These are phyloP conservation scores for Drechslerella coelobrocha DNA, from an alignment of 2,329 filamentous ascomycete species.

Conservation along the genomic window DNA sequence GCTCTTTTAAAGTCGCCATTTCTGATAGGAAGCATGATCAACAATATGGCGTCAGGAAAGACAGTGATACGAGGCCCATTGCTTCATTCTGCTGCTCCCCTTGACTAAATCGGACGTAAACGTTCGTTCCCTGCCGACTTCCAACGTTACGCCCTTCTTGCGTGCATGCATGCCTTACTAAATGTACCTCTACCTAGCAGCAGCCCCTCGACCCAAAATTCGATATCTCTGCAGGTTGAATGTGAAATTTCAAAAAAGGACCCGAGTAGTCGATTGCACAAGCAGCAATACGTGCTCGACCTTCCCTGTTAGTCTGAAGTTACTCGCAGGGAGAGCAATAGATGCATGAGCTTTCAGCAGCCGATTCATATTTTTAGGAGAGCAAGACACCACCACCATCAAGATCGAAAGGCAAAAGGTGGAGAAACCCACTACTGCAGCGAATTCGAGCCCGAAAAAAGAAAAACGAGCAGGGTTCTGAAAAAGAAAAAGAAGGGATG, in stretches of 20 bases:
- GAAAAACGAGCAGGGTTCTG: neutral
- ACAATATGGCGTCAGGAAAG: slow-evolving; percentile 33
- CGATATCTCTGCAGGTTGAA: slow-evolving; percentile 3
- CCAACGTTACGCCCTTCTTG: slow-evolving; percentile 32
- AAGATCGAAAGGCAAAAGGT: slow-evolving; percentile 5
- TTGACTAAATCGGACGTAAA: slow-evolving; percentile 10
- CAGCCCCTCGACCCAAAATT: neutral
- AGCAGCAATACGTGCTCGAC: slow-evolving; percentile 31
- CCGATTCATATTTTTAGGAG: slow-evolving; percentile 33
- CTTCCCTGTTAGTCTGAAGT: slow-evolving; percentile 42
- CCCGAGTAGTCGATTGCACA: slow-evolving; percentile 43
- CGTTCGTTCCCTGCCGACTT: slow-evolving; percentile 21
- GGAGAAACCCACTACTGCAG: neutral
- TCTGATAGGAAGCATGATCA: slow-evolving; percentile 18
- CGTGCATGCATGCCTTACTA: slow-evolving; percentile 14
- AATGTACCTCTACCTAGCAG: slow-evolving; percentile 21
- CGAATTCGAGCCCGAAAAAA: neutral
- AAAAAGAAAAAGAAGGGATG: slow-evolving; percentile 25
- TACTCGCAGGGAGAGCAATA: slow-evolving; percentile 28
- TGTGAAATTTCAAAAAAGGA: slow-evolving; percentile 23
- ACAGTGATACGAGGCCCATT: neutral
- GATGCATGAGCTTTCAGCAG: slow-evolving; percentile 40
- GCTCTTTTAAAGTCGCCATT: neutral
- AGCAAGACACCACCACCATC: slow-evolving; percentile 19
- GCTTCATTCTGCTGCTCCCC: slow-evolving; percentile 1